Conservation (phyloP, 2,329 filamentous ascomycete genomes). For the Orbilia oligospora region DNA sequence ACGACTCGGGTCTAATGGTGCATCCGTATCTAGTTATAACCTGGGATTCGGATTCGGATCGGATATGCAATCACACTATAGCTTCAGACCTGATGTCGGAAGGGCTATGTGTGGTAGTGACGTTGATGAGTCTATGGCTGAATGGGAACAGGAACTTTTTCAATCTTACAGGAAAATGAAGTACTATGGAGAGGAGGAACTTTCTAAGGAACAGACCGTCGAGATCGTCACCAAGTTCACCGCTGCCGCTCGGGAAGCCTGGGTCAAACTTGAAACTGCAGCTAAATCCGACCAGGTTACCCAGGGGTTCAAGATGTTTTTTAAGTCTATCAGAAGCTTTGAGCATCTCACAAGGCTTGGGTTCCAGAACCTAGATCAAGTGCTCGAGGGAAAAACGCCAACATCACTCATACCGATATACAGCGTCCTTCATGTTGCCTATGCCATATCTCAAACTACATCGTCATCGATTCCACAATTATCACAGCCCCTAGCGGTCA, state of each 20-base stretch:
- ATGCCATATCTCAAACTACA: slow-evolving; percentile 54
- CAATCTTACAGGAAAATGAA: slow-evolving; percentile 56
- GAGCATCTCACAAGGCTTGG: slow-evolving; percentile 50
- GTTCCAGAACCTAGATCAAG: slow-evolving; percentile 51
- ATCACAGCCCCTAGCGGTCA: slow-evolving; percentile 30
- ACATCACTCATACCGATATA: slow-evolving; percentile 46
- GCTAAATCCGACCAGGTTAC: slow-evolving; percentile 40
- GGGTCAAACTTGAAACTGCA: slow-evolving; percentile 42
- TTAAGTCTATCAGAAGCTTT: slow-evolving; percentile 43
- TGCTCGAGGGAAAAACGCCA: slow-evolving; percentile 51
- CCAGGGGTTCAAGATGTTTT: slow-evolving; percentile 50
- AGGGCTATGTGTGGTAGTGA: slow-evolving; percentile 34
- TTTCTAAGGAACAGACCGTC: slow-evolving; percentile 49
- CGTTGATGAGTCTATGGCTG: slow-evolving; percentile 53
- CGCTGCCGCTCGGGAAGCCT: slow-evolving; percentile 46
- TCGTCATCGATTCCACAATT: slow-evolving; percentile 42
- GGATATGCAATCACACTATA: slow-evolving; percentile 44
- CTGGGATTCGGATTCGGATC: slow-evolving; percentile 53
- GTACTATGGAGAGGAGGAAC: slow-evolving; percentile 57
- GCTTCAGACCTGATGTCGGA: slow-evolving; percentile 42
- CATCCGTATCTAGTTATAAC: slow-evolving; percentile 41
- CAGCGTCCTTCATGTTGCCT: slow-evolving; percentile 53
- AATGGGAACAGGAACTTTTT: slow-evolving; percentile 59
- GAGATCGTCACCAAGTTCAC: slow-evolving; percentile 58
- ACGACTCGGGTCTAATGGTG: slow-evolving; percentile 35